phyloP scores from a whole-genome alignment of 306 rosid genomes.

The Sesbania bispinosa region DNA sequence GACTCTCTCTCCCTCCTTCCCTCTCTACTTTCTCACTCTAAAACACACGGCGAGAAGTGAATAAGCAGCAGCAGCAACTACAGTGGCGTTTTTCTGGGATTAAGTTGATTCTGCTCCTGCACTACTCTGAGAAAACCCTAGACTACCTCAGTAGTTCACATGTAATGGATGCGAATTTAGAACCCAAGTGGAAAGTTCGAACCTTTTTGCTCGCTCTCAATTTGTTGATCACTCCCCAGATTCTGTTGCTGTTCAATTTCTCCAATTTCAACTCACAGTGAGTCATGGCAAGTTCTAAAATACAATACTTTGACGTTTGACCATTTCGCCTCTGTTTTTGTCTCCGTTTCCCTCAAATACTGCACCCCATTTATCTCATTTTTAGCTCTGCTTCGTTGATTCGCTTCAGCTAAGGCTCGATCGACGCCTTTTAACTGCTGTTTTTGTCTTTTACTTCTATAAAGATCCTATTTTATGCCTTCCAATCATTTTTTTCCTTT shows the following conservation, averaged over 20 bases:
- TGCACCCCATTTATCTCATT: conserved; percentile 13
- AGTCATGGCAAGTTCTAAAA: conserved; percentile 28
- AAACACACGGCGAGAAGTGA: conserved; percentile 31
- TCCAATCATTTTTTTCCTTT: background rate
- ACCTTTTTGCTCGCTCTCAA: conserved; percentile 24
- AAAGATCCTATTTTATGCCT: conserved; percentile 15
- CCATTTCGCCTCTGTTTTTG: background rate
- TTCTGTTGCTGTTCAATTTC: conserved; percentile 36
- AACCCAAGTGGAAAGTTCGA: conserved; percentile 21
- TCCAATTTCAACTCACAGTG: conserved; percentile 34
- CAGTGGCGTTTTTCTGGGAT: conserved; percentile 13
- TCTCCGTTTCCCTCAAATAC: background rate
- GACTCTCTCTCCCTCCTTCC: conserved; percentile 25
- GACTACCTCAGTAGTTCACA: background rate
- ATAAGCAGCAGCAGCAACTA: background rate
- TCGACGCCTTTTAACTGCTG: conserved; percentile 29
- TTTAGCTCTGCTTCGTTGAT: conserved; percentile 49
- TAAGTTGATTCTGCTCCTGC: background rate
- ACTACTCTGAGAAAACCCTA: conserved; percentile 45
- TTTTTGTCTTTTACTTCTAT: conserved; percentile 25
- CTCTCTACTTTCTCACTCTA: conserved; percentile 49
- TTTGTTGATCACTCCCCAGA: conserved; percentile 28
- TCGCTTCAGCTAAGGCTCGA: conserved; percentile 40
- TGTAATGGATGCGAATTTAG: background rate
- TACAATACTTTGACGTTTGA: conserved; percentile 1